Base-by-base conservation (phyloP, 495 filamentous ascomycete genomes). In the Penicillium cosmopolitanum region DNA sequence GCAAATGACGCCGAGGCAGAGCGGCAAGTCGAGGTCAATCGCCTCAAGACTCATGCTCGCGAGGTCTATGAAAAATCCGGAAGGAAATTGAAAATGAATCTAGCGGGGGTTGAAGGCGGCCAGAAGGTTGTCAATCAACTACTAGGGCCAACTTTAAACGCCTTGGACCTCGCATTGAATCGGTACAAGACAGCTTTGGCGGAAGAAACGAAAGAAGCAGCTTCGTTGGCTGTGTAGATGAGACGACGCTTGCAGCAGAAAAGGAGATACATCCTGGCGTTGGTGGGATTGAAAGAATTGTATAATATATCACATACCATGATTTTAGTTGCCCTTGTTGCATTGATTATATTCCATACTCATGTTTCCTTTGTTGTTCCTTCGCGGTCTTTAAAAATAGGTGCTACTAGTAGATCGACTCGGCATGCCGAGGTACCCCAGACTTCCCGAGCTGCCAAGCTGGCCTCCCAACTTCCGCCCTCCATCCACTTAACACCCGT, bases 1-100 rank as follows among this genome's bases (percentile, higher is more conserved):
- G 89, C 89, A 1, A 80, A 83, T 16, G 86, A 88, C 56, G 95
- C 95, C 0, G 94, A 97, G 66, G 79, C 79, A 33, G 89, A 91
- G 50, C 80, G 88, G 10, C 76, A 87, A 36, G 70, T 75, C 8
- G 78, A 84, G 51, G 74, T 89, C 21, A 78, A 82, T 12, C 78
- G 81, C 56, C 67, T 85, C 15, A 91, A 87, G 74, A 77, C 80
- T 61, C 85, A 94, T 53, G 88, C 89, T 4, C 76, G 83, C 33
- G 88, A 89, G 43, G 73, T 87, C 50, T 86, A 84, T 50, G 76
- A 88, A 63, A 79, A 80, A 58, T 96, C 91, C 9, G 88, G 88
- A 5, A 85, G 83, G 62, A 91, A 85, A 76, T 69, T 85, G 16
- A 84, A 81, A 54, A 79, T 88, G 60, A 87, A 89, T 68, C 72